Percentiles rank a stretch among this genome's conserved stretches.
Evolutionary conservation across 2,329 filamentous ascomycete species (phyloP).

Genomic region (Ustulina deusta): DNA sequence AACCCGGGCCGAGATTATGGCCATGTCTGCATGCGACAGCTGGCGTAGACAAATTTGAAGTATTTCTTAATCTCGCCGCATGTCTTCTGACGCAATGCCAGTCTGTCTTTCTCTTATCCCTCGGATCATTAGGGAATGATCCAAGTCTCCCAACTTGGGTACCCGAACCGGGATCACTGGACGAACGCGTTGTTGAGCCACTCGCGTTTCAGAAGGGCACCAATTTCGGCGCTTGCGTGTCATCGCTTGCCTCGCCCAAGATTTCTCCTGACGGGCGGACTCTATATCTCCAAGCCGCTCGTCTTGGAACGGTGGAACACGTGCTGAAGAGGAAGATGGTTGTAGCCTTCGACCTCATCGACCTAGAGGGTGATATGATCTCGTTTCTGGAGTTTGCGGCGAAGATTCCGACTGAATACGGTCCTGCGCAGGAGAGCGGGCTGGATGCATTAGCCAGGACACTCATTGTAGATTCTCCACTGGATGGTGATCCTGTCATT

Average conservation of each 20-base stretch:
- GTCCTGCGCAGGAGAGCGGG: not conserved
- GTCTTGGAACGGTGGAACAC: conserved; percentile 11
- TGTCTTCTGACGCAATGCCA: conserved; percentile 26
- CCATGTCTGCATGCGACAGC: conserved; percentile 7
- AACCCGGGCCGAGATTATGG: conserved; percentile 13
- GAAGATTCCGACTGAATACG: conserved; percentile 8
- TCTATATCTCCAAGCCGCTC: conserved; percentile 14
- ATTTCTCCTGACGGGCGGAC: conserved; percentile 23
- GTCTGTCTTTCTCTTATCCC: conserved; percentile 15
- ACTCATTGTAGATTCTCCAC: not conserved
- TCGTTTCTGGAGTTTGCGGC: not conserved
- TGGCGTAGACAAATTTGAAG: conserved; percentile 21
- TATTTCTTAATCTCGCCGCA: conserved; percentile 31
- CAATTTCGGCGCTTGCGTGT: conserved; percentile 19
- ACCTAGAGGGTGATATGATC: not conserved
- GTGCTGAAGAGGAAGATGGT: not conserved
- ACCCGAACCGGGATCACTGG: not conserved
- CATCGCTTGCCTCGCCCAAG: conserved; percentile 13
- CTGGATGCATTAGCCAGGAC: conserved; percentile 2
- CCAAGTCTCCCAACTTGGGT: conserved; percentile 19
- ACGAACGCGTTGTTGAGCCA: not conserved
- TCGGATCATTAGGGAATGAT: not conserved
- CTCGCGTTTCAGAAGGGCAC: conserved; percentile 7
- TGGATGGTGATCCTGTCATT: not conserved
- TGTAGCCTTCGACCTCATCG: not conserved